Base-by-base conservation (phyloP, 2,329 filamentous ascomycete species). In the Cladosporium sp. region DNA sequence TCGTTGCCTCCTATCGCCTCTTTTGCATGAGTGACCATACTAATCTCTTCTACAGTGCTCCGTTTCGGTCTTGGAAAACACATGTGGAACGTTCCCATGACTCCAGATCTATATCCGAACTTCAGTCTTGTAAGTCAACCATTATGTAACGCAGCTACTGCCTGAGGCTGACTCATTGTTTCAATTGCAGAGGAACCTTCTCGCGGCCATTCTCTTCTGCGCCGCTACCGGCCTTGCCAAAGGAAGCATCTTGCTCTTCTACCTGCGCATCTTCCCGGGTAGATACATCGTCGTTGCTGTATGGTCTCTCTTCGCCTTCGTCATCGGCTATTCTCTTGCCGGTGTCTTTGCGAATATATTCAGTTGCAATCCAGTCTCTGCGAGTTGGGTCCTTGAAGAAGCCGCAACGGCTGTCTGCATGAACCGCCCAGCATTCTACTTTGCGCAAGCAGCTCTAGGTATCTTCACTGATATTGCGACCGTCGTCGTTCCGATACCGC, bases 381-480 rank as follows among this genome's bases (percentile, higher is more conserved):
- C 52, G 5, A 55, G 52, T 42, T 55, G 52, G 52, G 34, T 28
- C 12, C 32, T 55, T 2, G 32, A 9, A 22, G 52, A 44, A 10
- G 39, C 22, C 2, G 28, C 39, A 19, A 47, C 52, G 10, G 52
- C 19, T 9, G 40, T 47, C 7, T 55, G 52, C 40, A 55, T 55
- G 39, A 55, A 55, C 13, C 40, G 50, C 32, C 52, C 52, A 2
- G 52, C 52, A 7, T 55, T 55, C 20, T 55, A 55, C 20, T 47
- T 55, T 9, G 52, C 52, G 6, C 52, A 55, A 37, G 52, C 52
- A 47, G 52, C 52, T 35, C 40, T 55, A 6, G 40, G 52, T 5
- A 55, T 55, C 39, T 44, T 45, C 9, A 55, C 52, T 15, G 52
- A 55, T 6, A 55, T 55, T 15, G 52, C 52, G 32, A 55, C 52